Base-by-base conservation (phyloP, 306 rosid genomes). In the Malus sieversii region DNA sequence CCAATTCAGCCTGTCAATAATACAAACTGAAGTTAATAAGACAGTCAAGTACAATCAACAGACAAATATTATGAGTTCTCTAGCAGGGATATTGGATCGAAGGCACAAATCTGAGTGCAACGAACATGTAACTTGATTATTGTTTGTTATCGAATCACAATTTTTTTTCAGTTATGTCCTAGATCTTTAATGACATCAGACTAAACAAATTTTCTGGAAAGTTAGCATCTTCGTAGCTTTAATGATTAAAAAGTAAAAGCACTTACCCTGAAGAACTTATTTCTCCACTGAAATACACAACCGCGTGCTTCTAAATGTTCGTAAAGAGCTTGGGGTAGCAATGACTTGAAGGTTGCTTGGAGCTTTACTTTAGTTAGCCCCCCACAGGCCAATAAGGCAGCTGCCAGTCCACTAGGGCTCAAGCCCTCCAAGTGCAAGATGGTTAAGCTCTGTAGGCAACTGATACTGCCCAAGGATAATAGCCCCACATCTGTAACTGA, bases 311-410 rank as follows among this genome's bases (percentile, higher is more conserved):
- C 97, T 22, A 95, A 77, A 70, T 92, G 97, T 72, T 79, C 78
- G 32, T 90, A 83, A 76, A 95, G 92, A 48, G 79, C 74, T 70
- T 84, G 75, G 0, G 99, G 96, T 18, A 95, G 79, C 68, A 67
- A 52, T 16, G 86, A 75, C 81, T 87, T 88, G 62, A 90, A 82
- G 66, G 91, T 86, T 30, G 84, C 69, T 25, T 95, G 99, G 58
- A 95, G 96, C 92, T 95, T 95, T 69, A 89, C 97, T 89, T 92
- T 95, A 16, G 91, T 92, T 46, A 95, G 69, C 4, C 83, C 86
- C 68, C 91, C 86, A 63, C 92, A 89, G 66, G 93, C 89, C 78
- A 95, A 81, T 66, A 95, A 84, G 69, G 96, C 84, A n/a, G 89
- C 88, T 48, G 93, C 91, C 19, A 95, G 89, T 55, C 99, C 97